Conservation (phyloP, 352 stramenopile genomes). For the Phytophthora citricola region DNA sequence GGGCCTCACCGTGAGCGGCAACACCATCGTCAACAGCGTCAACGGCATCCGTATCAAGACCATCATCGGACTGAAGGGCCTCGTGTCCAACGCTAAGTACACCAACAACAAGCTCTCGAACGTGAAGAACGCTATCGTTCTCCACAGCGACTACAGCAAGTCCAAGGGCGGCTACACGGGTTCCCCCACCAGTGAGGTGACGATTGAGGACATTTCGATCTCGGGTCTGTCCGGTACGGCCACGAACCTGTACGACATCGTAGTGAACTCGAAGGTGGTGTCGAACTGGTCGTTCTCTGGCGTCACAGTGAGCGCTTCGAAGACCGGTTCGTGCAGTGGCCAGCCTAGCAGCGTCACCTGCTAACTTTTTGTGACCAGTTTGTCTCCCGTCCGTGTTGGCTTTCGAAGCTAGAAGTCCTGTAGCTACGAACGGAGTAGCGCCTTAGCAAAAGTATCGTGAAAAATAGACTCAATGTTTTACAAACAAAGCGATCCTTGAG, state of each 20-base stretch:
- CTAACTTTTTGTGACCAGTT: slow-evolving; percentile 9
- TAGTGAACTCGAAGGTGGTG: slow-evolving; percentile 29
- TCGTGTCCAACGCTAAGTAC: slow-evolving; percentile 26
- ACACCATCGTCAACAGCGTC: slow-evolving; percentile 37
- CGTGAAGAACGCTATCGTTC: slow-evolving; percentile 17
- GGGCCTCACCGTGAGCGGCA: background rate
- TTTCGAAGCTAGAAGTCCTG: background rate
- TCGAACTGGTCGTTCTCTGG: slow-evolving; percentile 21
- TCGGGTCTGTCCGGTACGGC: slow-evolving; percentile 26
- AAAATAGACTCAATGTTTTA: slow-evolving; percentile 8
- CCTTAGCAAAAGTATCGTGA: background rate
- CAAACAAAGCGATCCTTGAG: background rate
- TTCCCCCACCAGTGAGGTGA: slow-evolving; percentile 13
- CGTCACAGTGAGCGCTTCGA: slow-evolving; percentile 2
- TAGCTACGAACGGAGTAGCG: slow-evolving; percentile 8
- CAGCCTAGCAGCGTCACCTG: slow-evolving; percentile 21
- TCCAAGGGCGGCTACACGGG: slow-evolving; percentile 31
- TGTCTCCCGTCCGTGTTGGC: background rate
- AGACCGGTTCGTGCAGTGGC: slow-evolving; percentile 21
- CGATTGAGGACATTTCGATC: slow-evolving; percentile 13
- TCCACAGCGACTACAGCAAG: slow-evolving; percentile 29
- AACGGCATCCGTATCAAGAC: slow-evolving; percentile 29
- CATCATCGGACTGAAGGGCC: slow-evolving; percentile 26
- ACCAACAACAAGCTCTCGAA: slow-evolving; percentile 26
- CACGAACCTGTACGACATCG: slow-evolving; percentile 37